phyloP scores from a whole-genome alignment of 495 filamentous ascomycete species.

The Elaphomyces granulatus region DNA sequence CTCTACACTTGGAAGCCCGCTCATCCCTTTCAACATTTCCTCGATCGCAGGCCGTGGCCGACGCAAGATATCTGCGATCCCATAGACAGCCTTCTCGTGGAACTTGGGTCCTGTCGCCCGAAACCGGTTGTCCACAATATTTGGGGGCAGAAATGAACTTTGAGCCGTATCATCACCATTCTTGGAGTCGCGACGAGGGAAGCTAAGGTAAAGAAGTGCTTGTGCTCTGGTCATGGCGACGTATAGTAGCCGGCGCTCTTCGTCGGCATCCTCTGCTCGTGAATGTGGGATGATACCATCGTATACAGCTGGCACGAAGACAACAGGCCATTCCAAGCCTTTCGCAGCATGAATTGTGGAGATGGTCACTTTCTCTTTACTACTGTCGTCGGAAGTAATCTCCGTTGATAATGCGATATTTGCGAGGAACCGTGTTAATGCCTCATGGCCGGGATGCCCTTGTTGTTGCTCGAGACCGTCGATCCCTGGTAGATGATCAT shows the following conservation, averaged over 20 bases:
- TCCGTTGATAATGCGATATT: constrained; percentile 83
- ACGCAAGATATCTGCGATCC: constrained; percentile 48
- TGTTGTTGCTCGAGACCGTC: constrained; percentile 60
- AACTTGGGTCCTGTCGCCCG: constrained; percentile 44
- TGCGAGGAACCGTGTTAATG: constrained; percentile 67
- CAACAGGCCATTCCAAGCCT: constrained; percentile 92
- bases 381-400: constrained; percentile 38
- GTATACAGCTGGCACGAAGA: constrained; percentile 87
- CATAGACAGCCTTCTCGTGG: constrained; percentile 36
- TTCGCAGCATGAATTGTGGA: constrained; percentile 97
- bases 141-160: constrained; percentile 46
- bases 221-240: constrained; percentile 97
- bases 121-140: constrained; percentile 34
- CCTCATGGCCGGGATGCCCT: constrained; percentile 41
- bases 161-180: constrained; percentile 44
- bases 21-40: constrained; percentile 33
- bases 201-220: constrained; percentile 80
- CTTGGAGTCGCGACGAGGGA: constrained; percentile 50
- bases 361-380: constrained; percentile 60
- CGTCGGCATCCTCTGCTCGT: constrained; percentile 77
- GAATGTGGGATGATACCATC: constrained; percentile 89
- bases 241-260: constrained; percentile 84
- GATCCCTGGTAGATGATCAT: constrained; percentile 61
- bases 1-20: constrained; percentile 30
- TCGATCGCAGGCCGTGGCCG: constrained; percentile 36